Conservation (phyloP, 2,329 filamentous ascomycete genomes). For the Verticillium dahliae region DNA sequence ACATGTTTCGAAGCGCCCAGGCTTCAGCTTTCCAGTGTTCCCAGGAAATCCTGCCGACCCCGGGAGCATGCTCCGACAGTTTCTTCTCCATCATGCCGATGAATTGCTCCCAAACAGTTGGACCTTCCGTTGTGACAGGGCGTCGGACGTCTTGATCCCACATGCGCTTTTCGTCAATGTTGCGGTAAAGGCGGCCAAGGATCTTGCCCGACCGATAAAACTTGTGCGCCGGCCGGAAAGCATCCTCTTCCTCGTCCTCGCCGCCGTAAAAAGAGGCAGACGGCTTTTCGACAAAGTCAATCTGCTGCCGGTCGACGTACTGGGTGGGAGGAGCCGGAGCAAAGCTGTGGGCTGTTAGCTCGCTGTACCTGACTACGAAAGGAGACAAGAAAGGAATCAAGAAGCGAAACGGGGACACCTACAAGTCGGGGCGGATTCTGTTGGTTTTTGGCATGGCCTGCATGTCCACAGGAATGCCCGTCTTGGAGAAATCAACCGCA, state of each 20-base stretch:
- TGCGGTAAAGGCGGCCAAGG: slow-evolving; percentile 64
- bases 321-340: slow-evolving; percentile 37
- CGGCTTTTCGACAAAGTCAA: slow-evolving; percentile 24
- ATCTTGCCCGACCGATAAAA: slow-evolving; percentile 66
- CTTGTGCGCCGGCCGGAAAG: slow-evolving; percentile 33
- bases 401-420: slow-evolving; percentile 17
- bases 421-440: slow-evolving; percentile 49
- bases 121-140: slow-evolving; percentile 15
- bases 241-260: slow-evolving; percentile 38
- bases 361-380: not conserved
- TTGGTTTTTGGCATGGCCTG: slow-evolving; percentile 30
- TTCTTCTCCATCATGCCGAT: slow-evolving; percentile 19
- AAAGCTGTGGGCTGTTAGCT: slow-evolving; percentile 24
- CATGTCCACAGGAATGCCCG: slow-evolving; percentile 53
- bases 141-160: slow-evolving; percentile 43
- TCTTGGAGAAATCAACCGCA: slow-evolving; percentile 72
- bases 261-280: slow-evolving; percentile 27
- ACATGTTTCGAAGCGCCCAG: slow-evolving; percentile 39
- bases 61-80: slow-evolving; percentile 17
- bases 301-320: slow-evolving; percentile 36
- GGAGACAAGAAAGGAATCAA: not conserved
- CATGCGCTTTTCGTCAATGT: slow-evolving; percentile 65
- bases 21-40: slow-evolving; percentile 27
- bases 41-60: slow-evolving; percentile 23
- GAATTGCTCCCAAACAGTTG: slow-evolving; percentile 38